A percentile compares a stretch with the other conserved stretches of the same genome.
Conservation (phyloP, 345 rosid species). For the Corchorus capsularis region DNA sequence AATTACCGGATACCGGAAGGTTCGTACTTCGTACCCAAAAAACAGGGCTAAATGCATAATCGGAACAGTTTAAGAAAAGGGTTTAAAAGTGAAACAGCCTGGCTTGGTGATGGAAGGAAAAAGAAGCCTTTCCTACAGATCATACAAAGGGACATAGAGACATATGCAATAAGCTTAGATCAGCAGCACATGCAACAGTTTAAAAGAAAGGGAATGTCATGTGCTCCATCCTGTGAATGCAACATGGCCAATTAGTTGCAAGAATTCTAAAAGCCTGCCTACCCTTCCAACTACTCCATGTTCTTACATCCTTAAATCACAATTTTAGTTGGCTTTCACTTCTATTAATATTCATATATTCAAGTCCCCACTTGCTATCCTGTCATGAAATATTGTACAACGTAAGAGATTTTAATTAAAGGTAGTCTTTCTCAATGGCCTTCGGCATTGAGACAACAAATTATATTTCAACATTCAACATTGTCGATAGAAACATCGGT, state of each 20-base stretch:
- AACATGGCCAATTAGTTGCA: not conserved
- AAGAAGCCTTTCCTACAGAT: not conserved
- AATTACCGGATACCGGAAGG: no score
- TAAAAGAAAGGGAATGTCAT: not conserved
- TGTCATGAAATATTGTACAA: not conserved
- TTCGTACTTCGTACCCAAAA: no score
- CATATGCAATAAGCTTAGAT: not conserved
- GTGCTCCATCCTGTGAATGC: not conserved
- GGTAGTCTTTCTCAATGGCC: conserved; percentile 3
- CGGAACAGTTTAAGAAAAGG: not conserved
- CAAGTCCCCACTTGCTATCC: not conserved
- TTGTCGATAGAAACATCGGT: not conserved
- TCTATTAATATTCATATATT: not conserved
- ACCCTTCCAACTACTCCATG: not conserved
- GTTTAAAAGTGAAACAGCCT: not conserved
- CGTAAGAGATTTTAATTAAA: not conserved
- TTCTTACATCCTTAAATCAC: not conserved
- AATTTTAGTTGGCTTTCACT: not conserved
- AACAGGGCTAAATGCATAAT: no score
- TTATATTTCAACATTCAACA: not conserved
- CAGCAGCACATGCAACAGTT: conserved; percentile 12
- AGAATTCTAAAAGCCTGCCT: not conserved
- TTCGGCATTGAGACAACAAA: conserved; percentile 18
- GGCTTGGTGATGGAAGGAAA: not conserved
- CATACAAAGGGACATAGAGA: not conserved